These are phyloP conservation scores for Capronia epimyces DNA, from an alignment of 2,329 filamentous ascomycete species.

Conservation along the genomic window DNA sequence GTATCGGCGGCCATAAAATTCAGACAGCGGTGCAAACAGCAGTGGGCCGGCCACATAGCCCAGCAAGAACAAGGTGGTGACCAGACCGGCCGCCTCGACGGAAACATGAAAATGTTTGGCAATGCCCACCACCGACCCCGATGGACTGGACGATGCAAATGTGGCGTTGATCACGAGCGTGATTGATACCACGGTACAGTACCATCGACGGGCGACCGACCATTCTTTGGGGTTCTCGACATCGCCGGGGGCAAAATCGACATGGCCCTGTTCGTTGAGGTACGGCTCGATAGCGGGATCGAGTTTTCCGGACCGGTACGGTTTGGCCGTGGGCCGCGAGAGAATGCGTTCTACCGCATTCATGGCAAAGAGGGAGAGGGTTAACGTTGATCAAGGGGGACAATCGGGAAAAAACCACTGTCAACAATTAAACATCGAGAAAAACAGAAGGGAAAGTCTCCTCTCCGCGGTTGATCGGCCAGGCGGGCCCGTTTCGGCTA, in stretches of 20 bases:
- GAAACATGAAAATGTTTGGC: conserved; percentile 46
- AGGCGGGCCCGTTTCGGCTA: no score
- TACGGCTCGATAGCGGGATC: conserved; percentile 36
- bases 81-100: conserved; percentile 47
- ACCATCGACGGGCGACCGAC: conserved; percentile 38
- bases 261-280: conserved; percentile 47
- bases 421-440: not conserved
- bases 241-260: conserved; percentile 50
- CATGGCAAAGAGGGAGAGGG: no score
- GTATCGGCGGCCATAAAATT: conserved; percentile 56
- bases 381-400: not conserved
- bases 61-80: conserved; percentile 59
- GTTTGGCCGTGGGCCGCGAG: conserved; percentile 50
- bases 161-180: conserved; percentile 51
- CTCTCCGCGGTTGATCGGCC: conserved; percentile 27
- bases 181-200: conserved; percentile 39
- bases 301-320: conserved; percentile 44
- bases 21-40: conserved; percentile 60
- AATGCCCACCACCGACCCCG: conserved; percentile 38
- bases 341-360: conserved; percentile 42
- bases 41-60: conserved; percentile 60
- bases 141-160: conserved; percentile 47
- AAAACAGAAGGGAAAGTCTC: conserved; percentile 10
- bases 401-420: not conserved
- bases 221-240: conserved; percentile 43